These are phyloP conservation scores for Datura wrightii DNA, from an alignment of 257 asterid species.

Conservation along the genomic window DNA sequence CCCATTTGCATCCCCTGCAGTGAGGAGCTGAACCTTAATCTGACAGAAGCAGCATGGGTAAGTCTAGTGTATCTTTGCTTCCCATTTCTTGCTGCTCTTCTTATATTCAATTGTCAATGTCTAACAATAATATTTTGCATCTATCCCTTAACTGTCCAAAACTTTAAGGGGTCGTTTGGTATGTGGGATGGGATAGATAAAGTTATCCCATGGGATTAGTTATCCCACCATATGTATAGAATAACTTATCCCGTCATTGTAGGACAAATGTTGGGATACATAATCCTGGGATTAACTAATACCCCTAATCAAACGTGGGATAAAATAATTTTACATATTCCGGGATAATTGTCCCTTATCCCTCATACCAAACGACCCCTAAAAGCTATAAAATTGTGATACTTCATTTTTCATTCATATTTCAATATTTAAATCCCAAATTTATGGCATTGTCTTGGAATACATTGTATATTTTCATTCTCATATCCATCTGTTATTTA, in stretches of 20 bases:
- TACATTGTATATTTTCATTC: neutral
- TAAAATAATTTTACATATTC: too few species aligned
- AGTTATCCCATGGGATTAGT: too few species aligned
- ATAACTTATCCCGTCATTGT: too few species aligned
- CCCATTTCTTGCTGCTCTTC: neutral
- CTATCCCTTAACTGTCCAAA: neutral
- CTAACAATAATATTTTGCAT: neutral
- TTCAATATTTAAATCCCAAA: neutral
- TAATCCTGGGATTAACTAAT: too few species aligned
- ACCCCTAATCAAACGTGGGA: too few species aligned
- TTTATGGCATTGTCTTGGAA: neutral
- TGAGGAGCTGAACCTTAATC: conserved; percentile 89
- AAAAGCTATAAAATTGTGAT: neutral
- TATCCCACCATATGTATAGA: too few species aligned
- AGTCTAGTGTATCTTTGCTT: conserved; percentile 39
- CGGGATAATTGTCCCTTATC: too few species aligned
- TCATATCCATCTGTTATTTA: neutral
- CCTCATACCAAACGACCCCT: too few species aligned
- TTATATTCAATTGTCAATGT: neutral
- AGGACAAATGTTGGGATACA: too few species aligned
- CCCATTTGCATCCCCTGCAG: conserved; percentile 58
- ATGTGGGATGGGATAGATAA: too few species aligned
- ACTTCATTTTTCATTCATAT: neutral
- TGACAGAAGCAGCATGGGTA: conserved; percentile 99
- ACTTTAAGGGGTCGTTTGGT: too few species aligned